Base-by-base conservation (phyloP, 2,329 filamentous ascomycete genomes). In the Cladosporium sp. region DNA sequence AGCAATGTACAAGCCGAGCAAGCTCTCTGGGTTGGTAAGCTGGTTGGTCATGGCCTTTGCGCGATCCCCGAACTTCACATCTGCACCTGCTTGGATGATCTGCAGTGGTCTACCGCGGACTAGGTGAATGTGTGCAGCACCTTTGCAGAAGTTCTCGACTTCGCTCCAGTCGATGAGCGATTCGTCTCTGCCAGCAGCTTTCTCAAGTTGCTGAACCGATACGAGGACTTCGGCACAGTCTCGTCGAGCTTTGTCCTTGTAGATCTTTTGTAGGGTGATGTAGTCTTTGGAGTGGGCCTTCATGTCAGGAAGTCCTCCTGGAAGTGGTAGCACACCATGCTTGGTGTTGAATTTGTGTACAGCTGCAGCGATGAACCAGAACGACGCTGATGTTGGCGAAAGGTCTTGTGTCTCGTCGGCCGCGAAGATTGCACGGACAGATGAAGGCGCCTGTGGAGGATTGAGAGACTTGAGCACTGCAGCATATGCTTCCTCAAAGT, bases 301-400 rank as follows among this genome's bases (percentile, higher is more conserved):
- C 95, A 99, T 99, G 77, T 99, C 95, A 1, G 96, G 95, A 1
- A 99, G 83, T 3, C 90, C 88, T 14, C 95, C 96, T 0, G 93
- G 90, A 0, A 99, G 83, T 18, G 95, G 95, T 5, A 99, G 84
- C 32, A 89, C 85, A 8, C 84, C 81, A 75, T 97, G 88, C 64
- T 87, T 87, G 11, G 85, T 78, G 77, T 94, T 89, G 78, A 99
- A 99, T 24, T 85, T 75, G 67, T 88, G 88, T 65, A 98, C 84
- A 0, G 94, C 93, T 65, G 88, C 85, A 10, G 92, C 91, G 71
- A 97, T 94, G 68, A 93, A 80, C 95, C 96, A 99, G 80, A 99
- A 98, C 66, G 86, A 86, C 0, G 90, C 82, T 0, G 84, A 85
- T 8, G 78, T 73, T 12, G 77, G 67, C 10, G 75, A 80, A 36